Conservation (phyloP, 1,284 basidiomycete species). For the Irpex lacteus region DNA sequence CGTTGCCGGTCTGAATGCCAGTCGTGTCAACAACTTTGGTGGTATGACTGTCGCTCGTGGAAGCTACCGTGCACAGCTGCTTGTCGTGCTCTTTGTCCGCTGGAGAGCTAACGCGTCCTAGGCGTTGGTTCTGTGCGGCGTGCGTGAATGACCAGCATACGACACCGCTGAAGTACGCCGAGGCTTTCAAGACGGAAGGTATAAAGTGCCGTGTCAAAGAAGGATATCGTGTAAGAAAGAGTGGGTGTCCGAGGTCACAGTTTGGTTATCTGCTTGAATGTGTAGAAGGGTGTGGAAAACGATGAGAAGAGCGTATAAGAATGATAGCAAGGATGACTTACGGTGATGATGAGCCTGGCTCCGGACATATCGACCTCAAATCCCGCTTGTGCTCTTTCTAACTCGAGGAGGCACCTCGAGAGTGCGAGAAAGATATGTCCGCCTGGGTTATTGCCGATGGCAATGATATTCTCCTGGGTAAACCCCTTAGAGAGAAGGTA, state of each 20-base stretch:
- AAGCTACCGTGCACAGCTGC: too few species aligned
- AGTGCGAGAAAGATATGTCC: slow-evolving; percentile 10
- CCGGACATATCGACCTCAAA: too few species aligned
- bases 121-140: not conserved
- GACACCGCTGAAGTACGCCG: slow-evolving; percentile 14
- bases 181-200: not conserved
- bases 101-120: not conserved
- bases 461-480: slow-evolving; percentile 5
- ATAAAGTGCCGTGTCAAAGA: slow-evolving; percentile 11
- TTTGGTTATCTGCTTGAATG: too few species aligned
- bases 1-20: too few species aligned
- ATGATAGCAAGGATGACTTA: too few species aligned
- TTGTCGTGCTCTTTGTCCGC: not conserved
- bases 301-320: too few species aligned
- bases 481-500: slow-evolving; percentile 3
- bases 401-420: slow-evolving; percentile 8
- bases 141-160: slow-evolving; percentile 7
- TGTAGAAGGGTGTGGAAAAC: too few species aligned
- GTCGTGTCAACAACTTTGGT: too few species aligned
- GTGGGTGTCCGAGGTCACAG: too few species aligned
- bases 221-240: not conserved
- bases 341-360: too few species aligned
- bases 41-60: too few species aligned
- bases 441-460: slow-evolving; percentile 11
- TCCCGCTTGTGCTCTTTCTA: too few species aligned